Conservation (phyloP, 768 basidiomycete species). For the Cystofilobasidium capitatum region DNA sequence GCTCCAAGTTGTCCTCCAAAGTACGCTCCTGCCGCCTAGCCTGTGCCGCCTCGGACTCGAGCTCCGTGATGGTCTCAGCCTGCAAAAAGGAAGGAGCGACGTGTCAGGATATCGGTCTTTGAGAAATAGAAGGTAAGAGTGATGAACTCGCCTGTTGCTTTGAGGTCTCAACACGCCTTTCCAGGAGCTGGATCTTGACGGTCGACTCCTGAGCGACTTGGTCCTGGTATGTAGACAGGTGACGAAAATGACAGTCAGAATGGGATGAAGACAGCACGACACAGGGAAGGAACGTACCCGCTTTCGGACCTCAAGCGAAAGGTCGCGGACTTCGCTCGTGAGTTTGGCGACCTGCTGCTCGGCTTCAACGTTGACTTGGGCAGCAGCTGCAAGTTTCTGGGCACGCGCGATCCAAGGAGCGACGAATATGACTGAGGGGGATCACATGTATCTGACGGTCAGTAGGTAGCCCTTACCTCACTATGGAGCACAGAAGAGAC, state of each 20-base stretch:
- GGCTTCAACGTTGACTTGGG: constrained; percentile 81
- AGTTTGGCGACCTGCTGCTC: constrained; percentile 77
- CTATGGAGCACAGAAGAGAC: constrained; percentile 45
- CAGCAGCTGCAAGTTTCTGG: constrained; percentile 67
- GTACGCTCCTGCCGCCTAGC: constrained; percentile 77
- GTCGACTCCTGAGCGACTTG: constrained; percentile 76
- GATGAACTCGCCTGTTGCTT: constrained; percentile 58
- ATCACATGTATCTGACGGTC: background rate
- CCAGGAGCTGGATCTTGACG: constrained; percentile 92
- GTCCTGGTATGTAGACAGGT: constrained; percentile 52
- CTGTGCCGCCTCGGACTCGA: constrained; percentile 71
- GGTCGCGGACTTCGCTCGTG: constrained; percentile 79
- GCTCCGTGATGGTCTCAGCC: constrained; percentile 66
- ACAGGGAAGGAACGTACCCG: constrained; percentile 36
- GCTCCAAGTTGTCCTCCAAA: constrained; percentile 88
- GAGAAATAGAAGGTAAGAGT: background rate
- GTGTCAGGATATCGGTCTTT: background rate
- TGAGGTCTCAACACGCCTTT: constrained; percentile 77
- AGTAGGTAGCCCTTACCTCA: constrained; percentile 33
- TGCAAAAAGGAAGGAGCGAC: constrained; percentile 26
- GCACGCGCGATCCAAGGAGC: constrained; percentile 80
- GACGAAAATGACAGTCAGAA: background rate
- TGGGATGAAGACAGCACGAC: background rate
- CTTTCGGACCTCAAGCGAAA: constrained; percentile 68
- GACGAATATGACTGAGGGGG: constrained; percentile 44